Base-by-base conservation (phyloP, 371 early-diverging fungal genomes). In the Lichtheimia corymbifera region DNA sequence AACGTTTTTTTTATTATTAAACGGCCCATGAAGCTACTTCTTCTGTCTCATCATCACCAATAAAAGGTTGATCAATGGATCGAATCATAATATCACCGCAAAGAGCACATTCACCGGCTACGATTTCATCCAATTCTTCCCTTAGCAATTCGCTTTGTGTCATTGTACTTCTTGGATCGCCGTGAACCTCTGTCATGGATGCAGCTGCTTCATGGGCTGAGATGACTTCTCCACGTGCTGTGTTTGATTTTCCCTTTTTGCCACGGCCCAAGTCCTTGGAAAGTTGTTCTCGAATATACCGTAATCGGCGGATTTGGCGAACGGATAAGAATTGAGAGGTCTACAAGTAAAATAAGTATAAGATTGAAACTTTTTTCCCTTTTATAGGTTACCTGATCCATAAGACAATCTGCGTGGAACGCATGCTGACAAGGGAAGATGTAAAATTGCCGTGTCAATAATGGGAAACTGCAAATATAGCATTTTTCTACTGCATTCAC, bases 351-450 rank as follows among this genome's bases (percentile, higher is more conserved):
- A 54, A 13, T 43, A 43, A 43, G 44, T 14, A 43, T n/a, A 2
- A 3, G 44, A 2, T 43, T 2, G 44, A 2, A 2, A n/a, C 44
- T 12, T 43, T 43, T 43, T 50, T 2, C 12, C 18, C n/a, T 14
- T 50, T 22, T 22, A 22, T 2, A 12, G 55, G 63, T 61, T 78
- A 93, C 87, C 60, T 77, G 72, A 50, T 84, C 76, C 20, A 91
- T 87, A 56, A 97, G 70, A 65, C 96, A 96, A 65, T 95, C 93
- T 14, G 91, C 83, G 70, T 97, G 97, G 82, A 95, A 96, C 15
- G 89, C 87, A 68, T 97, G 97, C 60, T 93, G 91, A 66, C 98
- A 97, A 1, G 97, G 97, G 66, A 97, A 98, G 25, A 94, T 87
- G 58, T 93, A 95, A 61, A 97, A 95, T 68, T 91, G 93, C 14